Evolutionary conservation across 306 rosid genomes (phyloP), one percentile per base, ranked within the genome.

Genomic region (Cicer chorassanicum): DNA sequence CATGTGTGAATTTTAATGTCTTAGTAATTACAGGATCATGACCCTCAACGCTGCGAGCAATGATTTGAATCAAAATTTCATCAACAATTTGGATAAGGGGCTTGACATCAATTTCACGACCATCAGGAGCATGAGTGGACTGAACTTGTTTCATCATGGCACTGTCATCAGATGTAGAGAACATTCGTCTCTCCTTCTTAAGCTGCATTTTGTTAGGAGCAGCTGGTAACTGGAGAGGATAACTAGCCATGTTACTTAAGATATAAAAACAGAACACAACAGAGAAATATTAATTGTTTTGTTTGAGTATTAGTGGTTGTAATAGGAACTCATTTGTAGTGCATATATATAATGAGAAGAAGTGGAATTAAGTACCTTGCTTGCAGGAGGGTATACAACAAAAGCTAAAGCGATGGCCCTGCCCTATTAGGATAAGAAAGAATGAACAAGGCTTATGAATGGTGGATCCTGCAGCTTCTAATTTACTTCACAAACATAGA

Each of bases 361-460:
- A 56, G 81, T 65, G 86, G 96, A 91, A 88, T 84, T 89, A 88
- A 89, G 93, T 93, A 76, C 98, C 93, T 93, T 91, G 89, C 97
- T 93, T 91, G 96, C 68, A 12, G 77, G 45, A 77, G 74, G 84
- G 87, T 86, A 49, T 76, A 74, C 66, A 46, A 59, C 70, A 78
- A 91, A 82, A 91, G 97, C 82, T 76, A 85, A 89, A 93, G 91
- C 42, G 40, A 59, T 16, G 39, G 7, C 24, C 59, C 61, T 41
- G 3, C 29, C 7, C 6, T 39, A 1, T 34, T 43, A 16, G 49
- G 86, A 86, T 41, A 81, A 59, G 82, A 60, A 3, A 8, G 65
- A 60, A 60, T 34, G 43, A 59, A 67, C 75, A 49, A 10, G 36
- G 53, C 38, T 13, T 73, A 57, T 29, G 48, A 16, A 19, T 65